phyloP scores from a whole-genome alignment of 352 stramenopile species.

The Blastocystis sp. region DNA sequence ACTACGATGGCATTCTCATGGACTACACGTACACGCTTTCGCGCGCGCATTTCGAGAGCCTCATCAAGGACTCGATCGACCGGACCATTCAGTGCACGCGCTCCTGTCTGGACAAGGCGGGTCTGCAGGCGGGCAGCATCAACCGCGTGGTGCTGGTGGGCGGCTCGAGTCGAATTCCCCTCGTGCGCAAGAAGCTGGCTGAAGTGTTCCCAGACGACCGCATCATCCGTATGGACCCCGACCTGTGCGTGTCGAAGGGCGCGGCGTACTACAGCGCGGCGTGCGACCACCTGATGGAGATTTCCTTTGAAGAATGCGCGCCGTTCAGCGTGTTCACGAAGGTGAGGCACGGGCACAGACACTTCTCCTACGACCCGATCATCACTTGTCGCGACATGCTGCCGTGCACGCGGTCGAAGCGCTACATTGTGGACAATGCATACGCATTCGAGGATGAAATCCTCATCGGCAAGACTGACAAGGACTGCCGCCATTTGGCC shows the following conservation, averaged over 20 bases:
- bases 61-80: not conserved
- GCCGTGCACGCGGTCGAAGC: too few relatives aligned
- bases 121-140: slow-evolving; percentile 91
- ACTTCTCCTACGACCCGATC: not conserved
- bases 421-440: too few relatives aligned
- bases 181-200: slow-evolving; percentile 91
- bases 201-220: slow-evolving; percentile 86
- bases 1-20: not conserved
- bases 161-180: slow-evolving; percentile 93
- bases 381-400: not conserved
- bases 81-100: slow-evolving; percentile 91
- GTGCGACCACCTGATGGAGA: not conserved
- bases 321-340: not conserved
- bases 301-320: not conserved
- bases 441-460: too few relatives aligned
- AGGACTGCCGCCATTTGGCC: too few relatives aligned
- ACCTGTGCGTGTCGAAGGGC: slow-evolving; percentile 97
- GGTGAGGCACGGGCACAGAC: not conserved
- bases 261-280: slow-evolving; percentile 74
- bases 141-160: slow-evolving; percentile 97
- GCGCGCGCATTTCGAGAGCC: not conserved
- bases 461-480: too few relatives aligned
- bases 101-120: slow-evolving; percentile 88
- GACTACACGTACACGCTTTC: not conserved
- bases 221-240: slow-evolving; percentile 84